Percentiles rank a stretch among this genome's conserved stretches.
These are phyloP conservation scores for Globisporangium radiosum DNA, from an alignment of 352 stramenopile species.

Conservation along the genomic window DNA sequence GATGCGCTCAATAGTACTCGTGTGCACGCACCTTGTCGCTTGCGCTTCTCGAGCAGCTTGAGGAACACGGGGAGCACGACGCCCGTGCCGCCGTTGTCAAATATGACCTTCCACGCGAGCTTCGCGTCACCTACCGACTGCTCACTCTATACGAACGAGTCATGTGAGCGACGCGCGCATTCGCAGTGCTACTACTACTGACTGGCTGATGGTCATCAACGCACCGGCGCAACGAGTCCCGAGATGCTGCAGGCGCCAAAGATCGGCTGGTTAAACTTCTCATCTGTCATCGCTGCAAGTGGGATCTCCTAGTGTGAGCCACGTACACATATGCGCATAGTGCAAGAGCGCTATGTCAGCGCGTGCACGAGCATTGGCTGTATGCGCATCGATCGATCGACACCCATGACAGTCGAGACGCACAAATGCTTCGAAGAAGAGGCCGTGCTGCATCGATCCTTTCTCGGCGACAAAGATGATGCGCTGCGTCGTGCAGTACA, in stretches of 20 bases:
- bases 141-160: neutral
- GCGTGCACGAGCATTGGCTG: too few species aligned
- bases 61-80: conserved; percentile 83
- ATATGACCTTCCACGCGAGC: conserved; percentile 76
- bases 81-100: conserved; percentile 78
- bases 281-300: conserved; percentile 66
- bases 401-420: conserved; percentile 3
- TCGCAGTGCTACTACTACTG: too few species aligned
- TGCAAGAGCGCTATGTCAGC: neutral
- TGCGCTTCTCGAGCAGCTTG: conserved; percentile 67
- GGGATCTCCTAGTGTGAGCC: conserved; percentile 56
- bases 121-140: conserved; percentile 12
- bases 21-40: conserved; percentile 45
- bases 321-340: neutral
- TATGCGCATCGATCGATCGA: neutral
- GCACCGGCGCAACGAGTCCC: conserved; percentile 52
- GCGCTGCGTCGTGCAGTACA: conserved; percentile 85
- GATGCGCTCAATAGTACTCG: neutral
- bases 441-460: conserved; percentile 45
- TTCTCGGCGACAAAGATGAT: conserved; percentile 83
- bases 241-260: conserved; percentile 86
- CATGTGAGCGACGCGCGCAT: too few species aligned
- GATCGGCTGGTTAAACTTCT: conserved; percentile 90
- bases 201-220: neutral
- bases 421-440: conserved; percentile 73